phyloP scores from a whole-genome alignment of 2,329 filamentous ascomycete genomes.

The Fusarium newnesense region DNA sequence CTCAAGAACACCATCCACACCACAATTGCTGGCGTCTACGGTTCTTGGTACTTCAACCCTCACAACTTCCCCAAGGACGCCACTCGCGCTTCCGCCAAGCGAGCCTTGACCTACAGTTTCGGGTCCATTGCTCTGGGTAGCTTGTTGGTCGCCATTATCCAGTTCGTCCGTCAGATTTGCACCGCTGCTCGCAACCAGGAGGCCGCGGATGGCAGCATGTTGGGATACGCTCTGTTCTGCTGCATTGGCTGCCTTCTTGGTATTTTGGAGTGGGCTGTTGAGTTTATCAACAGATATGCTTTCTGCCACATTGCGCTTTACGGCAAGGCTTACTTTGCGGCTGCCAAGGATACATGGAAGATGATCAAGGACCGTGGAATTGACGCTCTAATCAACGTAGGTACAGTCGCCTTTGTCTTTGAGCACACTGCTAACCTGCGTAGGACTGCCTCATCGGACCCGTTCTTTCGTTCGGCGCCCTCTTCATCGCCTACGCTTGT shows the following conservation, averaged over 20 bases:
- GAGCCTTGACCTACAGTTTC: slow-evolving; percentile 89
- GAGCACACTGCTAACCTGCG: slow-evolving; percentile 19
- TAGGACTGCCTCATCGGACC: slow-evolving; percentile 81
- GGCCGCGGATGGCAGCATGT: slow-evolving; percentile 74
- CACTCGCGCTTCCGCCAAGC: slow-evolving; percentile 83
- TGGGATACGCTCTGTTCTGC: slow-evolving; percentile 76
- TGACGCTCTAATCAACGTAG: slow-evolving; percentile 82
- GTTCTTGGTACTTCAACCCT: slow-evolving; percentile 89
- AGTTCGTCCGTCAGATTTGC: slow-evolving; percentile 83
- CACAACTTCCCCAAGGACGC: slow-evolving; percentile 77
- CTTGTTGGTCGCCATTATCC: slow-evolving; percentile 86
- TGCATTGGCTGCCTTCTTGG: slow-evolving; percentile 79
- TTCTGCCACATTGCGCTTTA: slow-evolving; percentile 95
- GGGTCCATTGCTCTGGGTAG: slow-evolving; percentile 91
- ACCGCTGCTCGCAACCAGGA: slow-evolving; percentile 76
- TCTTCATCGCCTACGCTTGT: slow-evolving; percentile 86
- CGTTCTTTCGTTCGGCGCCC: slow-evolving; percentile 79
- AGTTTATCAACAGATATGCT: slow-evolving; percentile 91
- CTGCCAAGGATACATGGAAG: slow-evolving; percentile 89
- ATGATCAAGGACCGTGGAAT: slow-evolving; percentile 94
- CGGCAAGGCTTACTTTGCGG: slow-evolving; percentile 85
- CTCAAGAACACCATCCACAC: slow-evolving; percentile 94
- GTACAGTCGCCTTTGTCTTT: not conserved
- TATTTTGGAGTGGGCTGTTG: slow-evolving; percentile 84
- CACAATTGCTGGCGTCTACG: slow-evolving; percentile 88